Conservation (phyloP, 768 basidiomycete genomes). For the Auriculariales sp. region DNA sequence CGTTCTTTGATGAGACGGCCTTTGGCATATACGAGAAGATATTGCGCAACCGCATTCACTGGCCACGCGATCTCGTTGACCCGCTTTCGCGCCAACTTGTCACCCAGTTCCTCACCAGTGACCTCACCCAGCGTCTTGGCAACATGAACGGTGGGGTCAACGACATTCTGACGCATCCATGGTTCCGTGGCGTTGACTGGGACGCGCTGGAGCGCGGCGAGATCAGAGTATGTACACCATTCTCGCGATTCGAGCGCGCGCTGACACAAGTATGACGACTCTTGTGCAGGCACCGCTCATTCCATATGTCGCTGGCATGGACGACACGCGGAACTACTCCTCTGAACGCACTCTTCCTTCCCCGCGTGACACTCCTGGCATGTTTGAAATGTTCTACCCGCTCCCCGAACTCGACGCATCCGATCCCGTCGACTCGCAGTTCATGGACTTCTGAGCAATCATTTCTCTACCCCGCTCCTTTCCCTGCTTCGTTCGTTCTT, state of each 20-base stretch:
- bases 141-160: conserved; percentile 87
- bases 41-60: conserved; percentile 70
- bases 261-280: too few relatives aligned
- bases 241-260: not conserved
- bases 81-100: conserved; percentile 81
- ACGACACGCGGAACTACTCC: conserved; percentile 79
- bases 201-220: conserved; percentile 71
- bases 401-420: conserved; percentile 1
- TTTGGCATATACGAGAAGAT: conserved; percentile 99
- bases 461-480: too few relatives aligned
- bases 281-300: conserved; percentile 70
- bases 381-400: conserved; percentile 2
- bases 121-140: conserved; percentile 81
- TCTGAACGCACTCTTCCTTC: conserved; percentile 10
- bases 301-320: conserved; percentile 62
- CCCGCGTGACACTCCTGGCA: conserved; percentile 9
- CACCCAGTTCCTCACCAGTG: conserved; percentile 76
- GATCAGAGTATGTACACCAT: conserved; percentile 47
- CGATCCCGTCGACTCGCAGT: not conserved
- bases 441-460: not conserved
- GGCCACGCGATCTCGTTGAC: conserved; percentile 87
- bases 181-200: conserved; percentile 96
- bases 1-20: conserved; percentile 96
- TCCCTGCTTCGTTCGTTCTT: too few relatives aligned
- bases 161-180: conserved; percentile 82